Evolutionary conservation across 306 rosid genomes (phyloP), one percentile per base, ranked within the genome.

Genomic region (Trifolium subterraneum): DNA sequence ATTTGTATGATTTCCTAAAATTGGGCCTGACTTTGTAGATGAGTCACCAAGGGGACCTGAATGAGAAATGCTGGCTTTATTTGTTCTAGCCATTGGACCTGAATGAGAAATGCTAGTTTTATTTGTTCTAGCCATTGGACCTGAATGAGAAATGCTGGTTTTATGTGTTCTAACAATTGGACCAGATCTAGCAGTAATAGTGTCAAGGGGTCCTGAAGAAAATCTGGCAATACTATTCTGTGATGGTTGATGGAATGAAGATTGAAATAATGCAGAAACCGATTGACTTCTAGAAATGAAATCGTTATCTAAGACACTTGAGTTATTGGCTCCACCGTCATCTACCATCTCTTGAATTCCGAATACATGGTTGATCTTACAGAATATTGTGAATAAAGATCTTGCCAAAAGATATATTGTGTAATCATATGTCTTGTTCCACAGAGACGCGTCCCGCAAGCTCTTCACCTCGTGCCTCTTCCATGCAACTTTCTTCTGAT

Each of bases 351-450:
- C 92, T 81, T 72, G 86, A 64, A 85, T 63, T 84, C 93, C 98
- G 66, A 90, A 95, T 9, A 95, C 88, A 80, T 87, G 88, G 72
- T 90, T 85, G 84, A 95, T 86, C 90, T 86, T 85, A 56, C 80
- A 68, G 74, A 87, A 90, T 74, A 87, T 86, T 42, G 99, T 89
- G 86, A 90, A 88, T 64, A 95, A 77, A 74, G 96, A 86, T 84
- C 93, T 85, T 59, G 90, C 98, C 70, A 95, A 79, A 71, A 92
- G 92, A 78, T 70, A 89, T 72, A 92, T 76, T 6, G 92, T 58
- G 81, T 95, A 95, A 78, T 95, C 98, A 31, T 86, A 92, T 33
- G 97, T 90, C 86, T 84, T 81, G 86, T 85, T 95, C 99, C 99
- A 95, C 77, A 92, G 73, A 74, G 99, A 92, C 67, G 78, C 58